Evolutionary conservation across 257 asterid species (phyloP).

Genomic region (Gentiana dahurica): DNA sequence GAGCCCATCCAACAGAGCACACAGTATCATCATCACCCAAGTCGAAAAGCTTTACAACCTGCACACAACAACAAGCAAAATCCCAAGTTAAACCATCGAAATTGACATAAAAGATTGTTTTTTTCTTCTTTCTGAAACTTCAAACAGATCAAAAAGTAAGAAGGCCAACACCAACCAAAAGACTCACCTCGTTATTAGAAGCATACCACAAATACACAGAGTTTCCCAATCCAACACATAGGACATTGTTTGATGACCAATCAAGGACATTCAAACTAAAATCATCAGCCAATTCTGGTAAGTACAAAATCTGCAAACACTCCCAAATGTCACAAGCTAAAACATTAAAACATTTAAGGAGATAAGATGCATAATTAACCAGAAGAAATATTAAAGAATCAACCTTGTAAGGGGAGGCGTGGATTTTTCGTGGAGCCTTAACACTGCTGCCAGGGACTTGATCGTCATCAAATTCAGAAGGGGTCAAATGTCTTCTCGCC

Average conservation of each 20-base stretch:
- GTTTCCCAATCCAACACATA: slow-evolving; percentile 88
- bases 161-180: not conserved
- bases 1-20: slow-evolving; percentile 96
- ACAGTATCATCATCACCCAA: slow-evolving; percentile 72
- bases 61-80: slow-evolving; percentile 11
- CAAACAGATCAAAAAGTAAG: not conserved
- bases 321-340: not conserved
- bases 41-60: slow-evolving; percentile 92
- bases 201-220: slow-evolving; percentile 95
- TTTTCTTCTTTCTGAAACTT: not conserved
- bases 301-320: slow-evolving; percentile 65
- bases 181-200: slow-evolving; percentile 78
- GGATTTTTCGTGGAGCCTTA: slow-evolving; percentile 76
- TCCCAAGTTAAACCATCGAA: not conserved
- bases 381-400: not conserved
- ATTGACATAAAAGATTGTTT: not conserved
- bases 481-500: slow-evolving; percentile 54
- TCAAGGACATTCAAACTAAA: slow-evolving; percentile 91
- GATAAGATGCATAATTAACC: not conserved
- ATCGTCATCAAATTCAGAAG: slow-evolving; percentile 79
- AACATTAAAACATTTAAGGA: too few species aligned
- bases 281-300: slow-evolving; percentile 91
- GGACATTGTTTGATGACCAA: slow-evolving; percentile 83
- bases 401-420: slow-evolving; percentile 85
- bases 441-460: too few species aligned